phyloP scores from a whole-genome alignment of 2,329 filamentous ascomycete species.

The Geoglossum cookeanum region DNA sequence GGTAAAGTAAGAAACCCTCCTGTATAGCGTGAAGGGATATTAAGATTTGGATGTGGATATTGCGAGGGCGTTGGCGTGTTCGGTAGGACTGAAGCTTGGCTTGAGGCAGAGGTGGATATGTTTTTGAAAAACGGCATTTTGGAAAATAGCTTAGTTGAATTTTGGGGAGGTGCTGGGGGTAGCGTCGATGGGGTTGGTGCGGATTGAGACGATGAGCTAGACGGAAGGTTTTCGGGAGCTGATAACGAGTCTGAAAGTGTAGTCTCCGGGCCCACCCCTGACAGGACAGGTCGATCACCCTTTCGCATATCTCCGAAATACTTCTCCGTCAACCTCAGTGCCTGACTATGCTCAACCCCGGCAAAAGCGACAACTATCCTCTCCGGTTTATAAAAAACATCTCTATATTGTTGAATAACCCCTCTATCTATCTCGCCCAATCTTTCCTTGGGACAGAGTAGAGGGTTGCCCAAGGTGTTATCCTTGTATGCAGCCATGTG shows the following conservation, averaged over 20 bases:
- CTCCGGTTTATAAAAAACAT: conserved; percentile 73
- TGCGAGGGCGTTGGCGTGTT: conserved; percentile 12
- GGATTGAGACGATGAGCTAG: conserved; percentile 22
- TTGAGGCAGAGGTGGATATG: conserved; percentile 54
- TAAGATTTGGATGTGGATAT: conserved; percentile 31
- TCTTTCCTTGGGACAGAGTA: conserved; percentile 77
- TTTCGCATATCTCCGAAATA: conserved; percentile 83
- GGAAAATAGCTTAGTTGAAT: conserved; percentile 51
- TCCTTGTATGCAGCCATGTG: conserved; percentile 92
- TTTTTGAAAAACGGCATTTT: conserved; percentile 83
- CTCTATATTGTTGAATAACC: conserved; percentile 60
- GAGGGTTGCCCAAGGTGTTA: conserved; percentile 85
- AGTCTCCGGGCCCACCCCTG: conserved; percentile 39
- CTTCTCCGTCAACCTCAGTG: conserved; percentile 59
- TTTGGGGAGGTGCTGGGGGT: conserved; percentile 25
- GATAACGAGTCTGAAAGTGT: conserved; percentile 20
- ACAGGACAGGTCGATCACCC: conserved; percentile 28
- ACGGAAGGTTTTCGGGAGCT: conserved; percentile 19
- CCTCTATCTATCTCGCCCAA: conserved; percentile 53
- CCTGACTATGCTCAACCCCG: conserved; percentile 65
- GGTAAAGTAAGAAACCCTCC: conserved; percentile 83
- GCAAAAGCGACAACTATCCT: conserved; percentile 90
- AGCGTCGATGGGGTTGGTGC: conserved; percentile 12
- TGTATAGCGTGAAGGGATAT: conserved; percentile 60
- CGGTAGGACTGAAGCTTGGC: conserved; percentile 37